Evolutionary conservation across 2,329 filamentous ascomycete genomes (phyloP), one percentile per base, ranked within the genome.

Genomic region (Pseudodiploospora longispora): DNA sequence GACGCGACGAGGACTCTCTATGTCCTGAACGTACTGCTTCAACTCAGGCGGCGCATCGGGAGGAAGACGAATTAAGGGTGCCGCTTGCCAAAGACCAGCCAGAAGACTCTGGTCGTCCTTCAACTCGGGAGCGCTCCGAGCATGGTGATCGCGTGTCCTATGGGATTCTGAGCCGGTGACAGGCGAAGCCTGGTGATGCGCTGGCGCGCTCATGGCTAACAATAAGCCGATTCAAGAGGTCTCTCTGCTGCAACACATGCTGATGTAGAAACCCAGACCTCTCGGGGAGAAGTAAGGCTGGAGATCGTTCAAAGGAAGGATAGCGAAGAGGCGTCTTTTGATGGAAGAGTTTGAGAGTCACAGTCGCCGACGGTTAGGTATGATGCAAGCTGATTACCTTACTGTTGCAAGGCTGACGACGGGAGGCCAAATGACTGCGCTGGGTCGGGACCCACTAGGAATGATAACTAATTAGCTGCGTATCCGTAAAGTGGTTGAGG

Each of bases 1-100:
- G 38, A 82, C 71, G 43, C 71, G 70, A 49, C 70, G 74, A 3
- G 80, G 80, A 49, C 82, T 80, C 41, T 82, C 75, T 43, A 84
- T 68, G 43, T 79, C 69, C 46, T 78, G 67, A 27, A 80, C 67
- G 40, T 75, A 60, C 8, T 76, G 69, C 47, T 65, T 71, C 43
- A 85, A 63, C 54, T 81, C 76, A 19, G 64, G 55, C 1, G 80
- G 80, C 44, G 80, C 80, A 65, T 83, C 78, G 43, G 64, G 57
- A 2, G 80, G 80, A 36, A 84, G 64, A 41, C 72, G 70, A 35
- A 75, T 69, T 53, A 83, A 82, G 2, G 73, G 72, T 4, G 75
- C 75, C 43, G 77, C 70, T 50, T 78, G 74, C 80, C 80, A 83
- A 30, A 83, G 69, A 8, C 74, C 75, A 40, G 72, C 71, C 19